Evolutionary conservation across 805 yeast species (phyloP), one percentile per base, ranked within the genome.

Genomic region (Cyberlindnera mississippiensis): DNA sequence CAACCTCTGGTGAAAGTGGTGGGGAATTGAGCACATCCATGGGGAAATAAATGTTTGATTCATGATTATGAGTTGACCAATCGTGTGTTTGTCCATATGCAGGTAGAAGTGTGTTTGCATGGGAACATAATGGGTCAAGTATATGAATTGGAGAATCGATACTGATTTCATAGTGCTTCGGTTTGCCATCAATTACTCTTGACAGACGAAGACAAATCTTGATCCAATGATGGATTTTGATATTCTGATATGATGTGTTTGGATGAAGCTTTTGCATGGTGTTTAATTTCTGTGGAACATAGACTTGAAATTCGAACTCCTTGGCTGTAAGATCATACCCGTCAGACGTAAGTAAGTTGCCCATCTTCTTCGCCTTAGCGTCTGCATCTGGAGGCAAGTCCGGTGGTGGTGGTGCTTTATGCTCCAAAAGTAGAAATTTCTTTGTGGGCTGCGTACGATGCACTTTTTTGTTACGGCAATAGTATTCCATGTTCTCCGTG

Each of bases 201-300:
- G 96, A 85, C 30, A 93, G 69, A 38, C 98, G 68, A 39, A 93
- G 65, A 49, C 95, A 84, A 13, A 93, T 75, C 64, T 93, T 93
- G 55, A 93, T 80, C 97, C 99, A 93, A 64, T 93, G 99, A 55
- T 86, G 91, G 6, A 93, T 75, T 64, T 88, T 90, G 48, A 93
- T 88, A 52, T 80, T 80, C 18, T 75, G 77, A 52, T 74, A 82
- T 3, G 86, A 78, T 0, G 96, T 86, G 62, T 93, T 95, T 2
- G 98, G 96, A 55, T 88, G 96, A 22, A 84, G 63, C 44, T 67
- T 71, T 40, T 71, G 73, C 35, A 74, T 73, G 18, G 74, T 75
- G 39, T 74, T 74, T 44, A 87, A 68, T 38, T 67, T 67, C 47
- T 79, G 78, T 2, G 98, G 98, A 17, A 93, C 82, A 49, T 73